phyloP scores from a whole-genome alignment of 257 asterid genomes.

The Solanum tarijense region DNA sequence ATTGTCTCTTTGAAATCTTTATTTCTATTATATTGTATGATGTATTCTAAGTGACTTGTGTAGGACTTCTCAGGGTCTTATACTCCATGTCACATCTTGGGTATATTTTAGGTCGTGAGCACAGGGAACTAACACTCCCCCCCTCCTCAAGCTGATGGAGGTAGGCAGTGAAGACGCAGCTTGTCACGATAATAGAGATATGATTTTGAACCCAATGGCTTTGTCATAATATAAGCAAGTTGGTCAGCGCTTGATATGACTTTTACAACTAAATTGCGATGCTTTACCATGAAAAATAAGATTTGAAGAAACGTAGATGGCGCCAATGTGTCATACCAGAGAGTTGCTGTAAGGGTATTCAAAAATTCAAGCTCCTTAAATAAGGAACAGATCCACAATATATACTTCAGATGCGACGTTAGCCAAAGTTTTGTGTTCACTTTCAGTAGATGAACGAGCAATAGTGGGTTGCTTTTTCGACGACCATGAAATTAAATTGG shows the following conservation, averaged over 20 bases:
- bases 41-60: too few species aligned
- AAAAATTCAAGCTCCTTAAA: neutral
- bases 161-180: neutral
- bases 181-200: neutral
- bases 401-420: too few species aligned
- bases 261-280: neutral
- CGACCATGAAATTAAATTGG: neutral
- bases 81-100: too few species aligned
- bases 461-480: neutral
- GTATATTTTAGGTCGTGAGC: too few species aligned
- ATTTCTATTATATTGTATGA: too few species aligned
- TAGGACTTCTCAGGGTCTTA: too few species aligned
- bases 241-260: neutral
- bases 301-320: neutral
- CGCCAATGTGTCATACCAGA: neutral
- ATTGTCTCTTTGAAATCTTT: too few species aligned
- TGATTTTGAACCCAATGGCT: neutral
- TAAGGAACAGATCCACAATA: neutral
- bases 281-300: neutral
- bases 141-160: neutral
- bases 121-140: neutral
- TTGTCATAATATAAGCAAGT: neutral
- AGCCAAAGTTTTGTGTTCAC: too few species aligned
- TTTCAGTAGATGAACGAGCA: too few species aligned
- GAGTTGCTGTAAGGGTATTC: neutral